Evolutionary conservation across 129 eudicot genomes (phyloP), one percentile per base, ranked within the genome.

Genomic region (Artemisia argyi): DNA sequence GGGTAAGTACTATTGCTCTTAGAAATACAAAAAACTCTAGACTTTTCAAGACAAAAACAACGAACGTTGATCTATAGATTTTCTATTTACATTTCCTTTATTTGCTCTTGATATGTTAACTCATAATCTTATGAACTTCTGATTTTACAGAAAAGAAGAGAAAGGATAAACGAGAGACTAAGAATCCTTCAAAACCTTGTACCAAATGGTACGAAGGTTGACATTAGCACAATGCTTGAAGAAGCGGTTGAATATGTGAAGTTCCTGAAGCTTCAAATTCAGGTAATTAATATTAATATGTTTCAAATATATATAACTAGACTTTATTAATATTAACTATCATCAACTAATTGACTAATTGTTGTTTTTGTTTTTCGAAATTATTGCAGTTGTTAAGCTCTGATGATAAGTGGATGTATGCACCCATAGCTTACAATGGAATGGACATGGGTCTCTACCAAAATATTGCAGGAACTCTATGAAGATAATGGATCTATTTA

Each of bases 141-240:
- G 9, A 44, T 68, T 42, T 46, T 84, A 48, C 96, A 94, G 99
- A 94, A 81, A 83, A 84, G 99, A 83, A 94, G 99, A 83, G 97
- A 94, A 60, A 90, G 91, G 70, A 90, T 94, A 6, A 94, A 94
- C 68, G 99, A 94, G 80, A 94, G 99, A 71, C 19, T 94, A 68
- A 90, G 86, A 77, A 85, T 85, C 79, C 87, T 94, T 68, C 99
- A 90, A 73, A 86, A 79, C 68, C 94, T 94, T 73, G 88, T 94
- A 24, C 99, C 99, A 2, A 94, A 94, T 86, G 99, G 99, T 73
- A 90, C 97, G 58, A 94, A 94, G 91, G 97, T 94, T 77, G 97
- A 90, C 78, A 90, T 94, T 77, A 90, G 97, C 86, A 90, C 98
- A 75, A 90, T 90, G 97, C 97, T 94, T 58, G 98, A 94, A 84